phyloP scores from a whole-genome alignment of 345 rosid genomes.

The Syzygium aromaticum region DNA sequence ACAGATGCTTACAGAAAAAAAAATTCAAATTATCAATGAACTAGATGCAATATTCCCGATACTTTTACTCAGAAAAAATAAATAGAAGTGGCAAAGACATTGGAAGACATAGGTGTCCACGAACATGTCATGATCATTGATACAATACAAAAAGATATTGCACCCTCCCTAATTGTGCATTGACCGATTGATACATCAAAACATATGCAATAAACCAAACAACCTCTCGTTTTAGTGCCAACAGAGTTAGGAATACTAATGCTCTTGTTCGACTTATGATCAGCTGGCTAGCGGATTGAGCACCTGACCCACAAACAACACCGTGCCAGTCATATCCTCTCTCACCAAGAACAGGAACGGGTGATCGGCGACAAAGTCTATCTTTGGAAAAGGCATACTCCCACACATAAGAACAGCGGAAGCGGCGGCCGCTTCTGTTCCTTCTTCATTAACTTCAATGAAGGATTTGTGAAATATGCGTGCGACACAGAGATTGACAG shows the following conservation, averaged over 20 bases:
- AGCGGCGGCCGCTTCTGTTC: slow-evolving; percentile 12
- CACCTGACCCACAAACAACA: slow-evolving; percentile 6
- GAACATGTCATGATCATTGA: neutral
- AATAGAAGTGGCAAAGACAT: neutral
- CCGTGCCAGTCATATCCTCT: slow-evolving; percentile 3
- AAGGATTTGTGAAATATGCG: slow-evolving; percentile 9
- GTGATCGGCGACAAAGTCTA: slow-evolving; percentile 7
- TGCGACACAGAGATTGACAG: slow-evolving; percentile 1
- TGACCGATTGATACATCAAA: neutral
- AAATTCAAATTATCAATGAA: neutral
- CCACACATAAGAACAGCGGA: slow-evolving; percentile 1
- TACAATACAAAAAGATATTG: neutral
- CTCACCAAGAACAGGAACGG: slow-evolving; percentile 7
- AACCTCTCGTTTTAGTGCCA: neutral
- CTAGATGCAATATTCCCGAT: neutral
- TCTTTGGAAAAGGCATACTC: neutral
- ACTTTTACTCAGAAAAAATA: neutral
- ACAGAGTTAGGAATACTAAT: neutral
- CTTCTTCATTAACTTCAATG: slow-evolving; percentile 10
- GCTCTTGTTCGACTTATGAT: neutral
- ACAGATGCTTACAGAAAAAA: neutral
- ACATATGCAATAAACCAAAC: neutral
- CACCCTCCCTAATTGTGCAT: neutral
- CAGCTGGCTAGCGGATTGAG: slow-evolving; percentile 2
- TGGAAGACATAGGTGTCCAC: neutral